Percentiles rank a stretch among this genome's conserved stretches.
Conservation (phyloP, 106 monocot species). For the Platanthera guangdongensis region DNA sequence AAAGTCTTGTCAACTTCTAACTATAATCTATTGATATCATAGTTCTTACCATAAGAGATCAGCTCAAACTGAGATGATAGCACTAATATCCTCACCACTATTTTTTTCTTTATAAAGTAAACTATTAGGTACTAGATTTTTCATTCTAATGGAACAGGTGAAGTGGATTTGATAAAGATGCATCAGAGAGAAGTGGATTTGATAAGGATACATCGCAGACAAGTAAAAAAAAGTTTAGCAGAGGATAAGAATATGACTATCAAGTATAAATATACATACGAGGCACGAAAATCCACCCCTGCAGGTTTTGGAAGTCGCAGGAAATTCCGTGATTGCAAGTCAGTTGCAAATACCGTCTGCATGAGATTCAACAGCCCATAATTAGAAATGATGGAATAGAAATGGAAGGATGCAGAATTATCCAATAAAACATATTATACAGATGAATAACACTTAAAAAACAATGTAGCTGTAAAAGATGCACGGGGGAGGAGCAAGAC, state of each 20-base stretch:
- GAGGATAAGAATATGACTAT: neutral
- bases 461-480: neutral
- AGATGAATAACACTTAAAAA: neutral
- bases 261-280: slow-evolving; percentile 43
- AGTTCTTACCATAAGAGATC: no score
- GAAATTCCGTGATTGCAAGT: slow-evolving; percentile 88
- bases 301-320: slow-evolving; percentile 80
- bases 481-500: neutral
- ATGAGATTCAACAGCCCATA: slow-evolving; percentile 2
- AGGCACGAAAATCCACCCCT: slow-evolving; percentile 98
- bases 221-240: neutral
- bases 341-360: slow-evolving; percentile 90
- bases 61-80: no score
- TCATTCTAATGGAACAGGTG: neutral
- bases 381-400: slow-evolving; percentile 8
- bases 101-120: no score
- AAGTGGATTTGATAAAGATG: neutral
- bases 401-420: neutral
- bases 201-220: slow-evolving; percentile 4
- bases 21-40: no score
- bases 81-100: no score
- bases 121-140: no score
- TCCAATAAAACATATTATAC: neutral
- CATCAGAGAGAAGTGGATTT: neutral
- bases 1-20: no score